Base-by-base conservation (phyloP, 2,329 filamentous ascomycete species). In the Paraconiothyrium brasiliense region DNA sequence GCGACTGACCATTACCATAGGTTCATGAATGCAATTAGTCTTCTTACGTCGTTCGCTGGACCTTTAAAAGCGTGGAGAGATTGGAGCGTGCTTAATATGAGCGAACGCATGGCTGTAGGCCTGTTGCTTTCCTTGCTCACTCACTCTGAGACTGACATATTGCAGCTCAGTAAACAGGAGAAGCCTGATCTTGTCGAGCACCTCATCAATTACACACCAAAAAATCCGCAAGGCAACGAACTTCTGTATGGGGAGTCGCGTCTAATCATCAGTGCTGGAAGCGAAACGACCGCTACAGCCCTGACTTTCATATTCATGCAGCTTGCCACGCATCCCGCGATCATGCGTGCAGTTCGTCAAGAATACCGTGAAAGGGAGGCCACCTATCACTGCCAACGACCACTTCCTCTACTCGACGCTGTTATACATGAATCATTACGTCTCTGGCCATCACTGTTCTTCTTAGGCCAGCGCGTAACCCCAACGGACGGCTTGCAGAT, bases 241-340 rank as follows among this genome's bases (percentile, higher is more conserved):
- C 63, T 73, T 10, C 68, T 75, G n/a, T 66, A 67, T 44, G 69
- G 71, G 20, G 74, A 75, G 50, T 74, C 72, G 2, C 71, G 73
- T 27, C 65, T 75, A n/a, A 72, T 75, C 41, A 70, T 76, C 43
- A 68, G 65, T n/a, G 72, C 74, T 1, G 72, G 74, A 14, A 72
- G 70, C 20, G 84, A 83, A 35, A 86, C 84, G 0, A 86, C 84
- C 3, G 82, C 79, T 51, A 82, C 84, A 52, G 79, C 85, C 11
- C 78, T 88, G 63, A 81, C 80, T 20, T 85, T 87, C 65, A 81
- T 83, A 47, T 79, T 87, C 71, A 67, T 72, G 56, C 68, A 72
- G 2, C 71, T 76, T 7, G 67, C 71, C 47, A 62, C 61, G 4
- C 62, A 73, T 54, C 66, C 65, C 1, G 24, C 62, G 3, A 67